These are phyloP conservation scores for Ceratocystis lukuohia DNA, from an alignment of 2,329 filamentous ascomycete species.

Conservation along the genomic window DNA sequence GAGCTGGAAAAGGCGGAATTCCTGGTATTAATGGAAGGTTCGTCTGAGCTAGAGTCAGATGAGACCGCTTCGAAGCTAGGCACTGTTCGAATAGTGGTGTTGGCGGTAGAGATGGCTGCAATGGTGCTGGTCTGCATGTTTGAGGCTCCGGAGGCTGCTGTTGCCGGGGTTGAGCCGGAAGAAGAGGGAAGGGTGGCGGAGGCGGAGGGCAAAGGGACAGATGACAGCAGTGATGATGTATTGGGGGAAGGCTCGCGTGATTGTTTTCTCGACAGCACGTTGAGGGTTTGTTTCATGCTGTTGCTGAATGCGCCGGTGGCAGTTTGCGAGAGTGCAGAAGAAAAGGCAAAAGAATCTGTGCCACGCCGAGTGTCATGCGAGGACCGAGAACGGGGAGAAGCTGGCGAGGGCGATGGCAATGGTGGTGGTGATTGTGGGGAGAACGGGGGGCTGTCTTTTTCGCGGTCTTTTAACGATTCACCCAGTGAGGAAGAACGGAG, in stretches of 20 bases:
- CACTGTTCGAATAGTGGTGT: constrained; percentile 43
- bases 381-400: constrained; percentile 1
- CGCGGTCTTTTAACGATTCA: constrained; percentile 8
- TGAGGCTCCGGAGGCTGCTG: constrained; percentile 22
- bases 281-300: constrained; percentile 29
- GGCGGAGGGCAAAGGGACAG: constrained; percentile 24
- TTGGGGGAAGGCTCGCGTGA: constrained; percentile 21
- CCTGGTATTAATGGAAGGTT: constrained; percentile 26
- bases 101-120: constrained; percentile 11
- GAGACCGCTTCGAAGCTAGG: constrained; percentile 39
- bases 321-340: constrained; percentile 25
- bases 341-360: constrained; percentile 24
- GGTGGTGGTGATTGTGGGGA: background rate
- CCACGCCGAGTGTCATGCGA: constrained; percentile 2
- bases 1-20: constrained; percentile 44
- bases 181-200: background rate
- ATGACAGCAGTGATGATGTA: constrained; percentile 21
- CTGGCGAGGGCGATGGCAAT: background rate
- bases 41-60: constrained; percentile 33
- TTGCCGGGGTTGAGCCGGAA: constrained; percentile 17
- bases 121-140: constrained; percentile 23
- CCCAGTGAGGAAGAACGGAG: constrained; percentile 15
- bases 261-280: constrained; percentile 23
- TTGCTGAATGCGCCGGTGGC: constrained; percentile 30
- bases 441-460: background rate